Base-by-base conservation (phyloP, 768 basidiomycete species). In the Tricholoma furcatifolium region DNA sequence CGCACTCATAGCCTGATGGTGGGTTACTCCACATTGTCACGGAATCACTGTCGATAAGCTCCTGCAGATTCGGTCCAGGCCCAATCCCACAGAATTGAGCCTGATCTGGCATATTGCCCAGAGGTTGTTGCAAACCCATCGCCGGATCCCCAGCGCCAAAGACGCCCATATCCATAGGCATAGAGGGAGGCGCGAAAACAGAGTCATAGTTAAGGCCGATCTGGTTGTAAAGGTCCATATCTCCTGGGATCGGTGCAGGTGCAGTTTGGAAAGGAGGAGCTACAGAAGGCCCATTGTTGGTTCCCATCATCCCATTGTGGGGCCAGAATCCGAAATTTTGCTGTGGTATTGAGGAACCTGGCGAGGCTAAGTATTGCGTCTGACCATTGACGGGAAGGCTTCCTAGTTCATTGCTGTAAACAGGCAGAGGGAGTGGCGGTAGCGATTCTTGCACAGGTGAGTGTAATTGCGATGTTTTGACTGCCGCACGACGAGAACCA, bases 11-110 rank as follows among this genome's bases (percentile, higher is more conserved):
- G 15, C 81, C 78, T 10, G 76, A 73, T 1, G 85, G 84, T n/a
- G 84, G 82, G 54, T 71, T 76, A 1, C 82, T 83, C 85, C 87
- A 88, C 83, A 88, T 84, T 23, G 78, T 75, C 43, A 84, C 76
- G 36, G 80, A 76, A 57, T 80, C 79, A 46, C 69, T 69, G 58
- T 84, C 77, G 48, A 78, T 64, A 36, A 63, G 62, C 6, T 51
- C 53, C 38, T 65, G 60, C 38, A 39, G 30, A 47, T 57, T 46
- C 9, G 35, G 27, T 34, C 23, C 57, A 14, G 10, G 39, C n/a
- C 47, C 54, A 11, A 5, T 21, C 31, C 18, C 34, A 23, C 23
- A 34, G 10, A 50, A 51, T 15, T 14, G 23, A 35, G 43, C 39
- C 27, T 48, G 50, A 3, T 45, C 57, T 2, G 38, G 3, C 6